These are phyloP conservation scores for Capsella rubella DNA, from an alignment of 441 rosid species.

Conservation along the genomic window DNA sequence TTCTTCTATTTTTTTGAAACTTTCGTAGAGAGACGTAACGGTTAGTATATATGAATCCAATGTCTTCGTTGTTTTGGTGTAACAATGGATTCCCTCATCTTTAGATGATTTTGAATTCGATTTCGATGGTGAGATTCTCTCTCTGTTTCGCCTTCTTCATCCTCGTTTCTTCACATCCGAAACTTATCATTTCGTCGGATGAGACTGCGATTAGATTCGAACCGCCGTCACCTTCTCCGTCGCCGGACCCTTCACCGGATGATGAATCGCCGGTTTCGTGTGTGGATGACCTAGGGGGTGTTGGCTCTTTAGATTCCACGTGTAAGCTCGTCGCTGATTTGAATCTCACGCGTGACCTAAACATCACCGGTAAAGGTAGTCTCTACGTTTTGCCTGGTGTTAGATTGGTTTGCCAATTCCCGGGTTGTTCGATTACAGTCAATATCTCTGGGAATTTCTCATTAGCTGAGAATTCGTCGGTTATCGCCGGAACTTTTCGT, in stretches of 20 bases:
- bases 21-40: conserved; percentile 30
- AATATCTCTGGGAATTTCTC: conserved; percentile 78
- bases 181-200: conserved; percentile 45
- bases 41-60: conserved; percentile 19
- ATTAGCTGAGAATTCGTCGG: conserved; percentile 62
- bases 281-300: conserved; percentile 81
- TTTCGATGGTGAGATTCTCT: conserved; percentile 57
- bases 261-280: conserved; percentile 84
- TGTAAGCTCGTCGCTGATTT: conserved; percentile 83
- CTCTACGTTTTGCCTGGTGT: conserved; percentile 71
- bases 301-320: conserved; percentile 82
- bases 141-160: conserved; percentile 41
- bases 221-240: conserved; percentile 59
- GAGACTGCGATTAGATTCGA: conserved; percentile 51
- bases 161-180: conserved; percentile 36
- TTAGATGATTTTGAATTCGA: conserved; percentile 44
- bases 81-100: conserved; percentile 43
- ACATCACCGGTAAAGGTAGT: conserved; percentile 80
- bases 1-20: conserved; percentile 12
- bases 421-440: conserved; percentile 70
- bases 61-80: conserved; percentile 10
- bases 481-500: conserved; percentile 68
- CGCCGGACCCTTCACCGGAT: conserved; percentile 63
- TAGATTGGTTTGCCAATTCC: conserved; percentile 57
- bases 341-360: conserved; percentile 73